phyloP scores from a whole-genome alignment of 305 asterid genomes.

The Lippia alba region DNA sequence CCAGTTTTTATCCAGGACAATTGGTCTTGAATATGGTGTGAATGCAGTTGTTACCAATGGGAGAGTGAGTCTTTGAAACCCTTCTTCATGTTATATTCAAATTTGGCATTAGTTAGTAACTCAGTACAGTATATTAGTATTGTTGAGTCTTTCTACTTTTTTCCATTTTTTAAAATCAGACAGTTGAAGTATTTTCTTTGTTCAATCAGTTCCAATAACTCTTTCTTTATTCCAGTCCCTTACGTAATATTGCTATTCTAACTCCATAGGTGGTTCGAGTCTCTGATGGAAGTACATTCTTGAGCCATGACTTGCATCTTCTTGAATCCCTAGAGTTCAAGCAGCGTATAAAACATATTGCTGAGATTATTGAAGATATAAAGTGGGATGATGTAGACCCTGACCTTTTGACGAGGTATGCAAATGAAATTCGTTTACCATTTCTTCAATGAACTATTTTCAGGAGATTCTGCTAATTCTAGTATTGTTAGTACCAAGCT shows the following conservation, averaged over 20 bases:
- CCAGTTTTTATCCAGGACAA: conserved; percentile 72
- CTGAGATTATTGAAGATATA: conserved; percentile 85
- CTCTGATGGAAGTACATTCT: conserved; percentile 60
- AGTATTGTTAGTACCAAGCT: conserved; percentile 16
- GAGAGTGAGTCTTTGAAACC: conserved; percentile 71
- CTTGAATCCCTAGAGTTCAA: conserved; percentile 94
- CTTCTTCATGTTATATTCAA: conserved; percentile 34
- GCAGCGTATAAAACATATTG: conserved; percentile 86
- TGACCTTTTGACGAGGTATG: conserved; percentile 85
- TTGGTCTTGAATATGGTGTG: conserved; percentile 71
- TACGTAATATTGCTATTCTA: conserved; percentile 32
- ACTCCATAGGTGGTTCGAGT: conserved; percentile 71
- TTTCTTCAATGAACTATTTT: conserved; percentile 6
- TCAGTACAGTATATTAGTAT: conserved; percentile 5
- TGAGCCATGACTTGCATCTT: conserved; percentile 93
- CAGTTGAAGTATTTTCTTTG: conserved; percentile 17
- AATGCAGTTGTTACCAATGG: conserved; percentile 97
- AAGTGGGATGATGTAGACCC: conserved; percentile 90
- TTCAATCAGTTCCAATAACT: conserved; percentile 27
- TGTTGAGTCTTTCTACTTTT: conserved; percentile 11
- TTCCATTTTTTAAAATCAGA: conserved; percentile 18
- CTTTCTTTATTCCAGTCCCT: conserved; percentile 23
- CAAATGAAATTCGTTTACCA: conserved; percentile 29
- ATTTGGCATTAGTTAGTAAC: conserved; percentile 10
- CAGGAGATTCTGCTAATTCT: conserved; percentile 20